These are phyloP conservation scores for Metarhizium anisopliae DNA, from an alignment of 2,329 filamentous ascomycete species.

Conservation along the genomic window DNA sequence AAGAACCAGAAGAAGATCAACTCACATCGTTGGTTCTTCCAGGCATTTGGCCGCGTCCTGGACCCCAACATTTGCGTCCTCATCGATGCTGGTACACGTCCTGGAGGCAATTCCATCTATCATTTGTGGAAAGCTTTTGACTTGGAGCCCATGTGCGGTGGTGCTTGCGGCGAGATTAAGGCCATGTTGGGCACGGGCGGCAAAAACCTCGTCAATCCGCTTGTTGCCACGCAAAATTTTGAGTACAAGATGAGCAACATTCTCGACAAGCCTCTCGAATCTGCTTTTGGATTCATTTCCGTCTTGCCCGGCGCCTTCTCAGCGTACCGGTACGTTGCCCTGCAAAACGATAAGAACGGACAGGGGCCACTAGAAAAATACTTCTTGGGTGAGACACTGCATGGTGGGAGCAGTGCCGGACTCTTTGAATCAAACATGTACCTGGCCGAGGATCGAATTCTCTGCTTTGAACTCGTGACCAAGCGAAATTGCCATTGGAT, in stretches of 20 bases:
- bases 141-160: conserved; percentile 92
- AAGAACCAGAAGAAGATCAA: conserved; percentile 99
- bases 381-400: conserved; percentile 93
- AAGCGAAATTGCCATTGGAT: conserved; percentile 98
- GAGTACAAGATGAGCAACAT: conserved; percentile 99
- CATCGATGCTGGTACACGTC: conserved; percentile 90
- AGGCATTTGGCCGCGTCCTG: conserved; percentile 84
- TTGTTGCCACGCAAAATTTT: conserved; percentile 95
- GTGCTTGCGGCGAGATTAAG: conserved; percentile 97
- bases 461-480: conserved; percentile 95
- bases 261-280: conserved; percentile 93
- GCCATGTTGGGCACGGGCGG: conserved; percentile 83
- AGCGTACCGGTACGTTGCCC: conserved; percentile 88
- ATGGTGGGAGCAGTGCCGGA: conserved; percentile 81
- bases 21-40: conserved; percentile 98
- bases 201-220: conserved; percentile 82
- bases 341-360: conserved; percentile 95
- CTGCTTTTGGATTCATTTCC: conserved; percentile 94
- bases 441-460: conserved; percentile 93
- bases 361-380: conserved; percentile 93
- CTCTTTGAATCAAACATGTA: conserved; percentile 99
- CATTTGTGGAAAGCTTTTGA: conserved; percentile 98
- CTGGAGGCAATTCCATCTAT: conserved; percentile 90
- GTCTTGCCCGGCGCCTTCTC: conserved; percentile 96
- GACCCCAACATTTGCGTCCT: conserved; percentile 96